Evolutionary conservation across 768 basidiomycete species (phyloP), one percentile per base, ranked within the genome.

Genomic region (Mycena rebaudengoi): DNA sequence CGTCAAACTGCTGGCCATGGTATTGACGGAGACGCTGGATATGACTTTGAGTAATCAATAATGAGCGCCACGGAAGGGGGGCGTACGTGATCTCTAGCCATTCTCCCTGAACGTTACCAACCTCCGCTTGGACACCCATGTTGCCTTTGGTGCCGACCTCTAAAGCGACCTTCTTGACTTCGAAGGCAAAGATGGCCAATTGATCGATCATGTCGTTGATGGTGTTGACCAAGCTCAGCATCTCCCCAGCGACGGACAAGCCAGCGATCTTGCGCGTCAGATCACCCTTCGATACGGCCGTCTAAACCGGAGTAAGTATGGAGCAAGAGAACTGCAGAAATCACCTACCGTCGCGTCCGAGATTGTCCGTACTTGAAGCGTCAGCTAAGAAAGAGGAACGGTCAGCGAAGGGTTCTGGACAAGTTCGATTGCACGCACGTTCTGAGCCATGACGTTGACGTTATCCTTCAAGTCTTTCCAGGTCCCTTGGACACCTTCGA

Each of bases 61-160:
- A 23, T 46, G 37, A 60, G 26, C n/a, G 21, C 35, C 25, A 61
- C 43, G 52, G 29, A 62, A 35, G 21, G 16, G 46, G 20, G 25
- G 85, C 93, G 59, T 74, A 96, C 93, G 96, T 98, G 75, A 99
- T 99, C 75, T 97, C 96, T 71, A 96, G 94, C 98, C 98, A 99
- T 32, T 95, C 96, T 37, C 98, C 98, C 73, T 98, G 95, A 7
- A 99, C 93, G 60, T 96, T 94, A 62, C 95, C 95, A 8, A 98
- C 94, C 75, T 98, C 95, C 5, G 98, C 98, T 72, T 98, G 96
- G 0, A 97, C 98, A 68, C 98, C 97, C 6, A 99, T 82, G 78
- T 98, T 98, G n/a, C 98, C 97, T 72, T 98, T 96, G 14, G 97
- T 98, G 45, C 97, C 97, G 72, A 99, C 97, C 76, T 99, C 96